Evolutionary conservation across 23 red algal species (phyloP).

Genomic region (Agarophyton chilense): DNA sequence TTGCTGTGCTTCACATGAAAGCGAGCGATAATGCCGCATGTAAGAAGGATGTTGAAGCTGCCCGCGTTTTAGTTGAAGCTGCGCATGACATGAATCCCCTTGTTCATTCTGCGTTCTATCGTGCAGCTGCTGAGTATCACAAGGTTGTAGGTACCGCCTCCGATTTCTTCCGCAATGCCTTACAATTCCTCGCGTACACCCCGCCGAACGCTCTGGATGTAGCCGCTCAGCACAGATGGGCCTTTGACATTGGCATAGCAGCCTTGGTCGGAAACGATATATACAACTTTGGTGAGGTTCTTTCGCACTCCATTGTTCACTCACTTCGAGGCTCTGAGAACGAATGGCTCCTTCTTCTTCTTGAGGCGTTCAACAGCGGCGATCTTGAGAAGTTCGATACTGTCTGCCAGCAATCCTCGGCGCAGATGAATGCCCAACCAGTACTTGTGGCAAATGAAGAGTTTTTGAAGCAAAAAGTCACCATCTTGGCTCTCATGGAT

Average conservation of each 20-base stretch:
- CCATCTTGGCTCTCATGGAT: slow-evolving; percentile 81
- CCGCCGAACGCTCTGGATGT: slow-evolving; percentile 44
- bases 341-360: slow-evolving; percentile 77
- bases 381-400: slow-evolving; percentile 72
- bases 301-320: slow-evolving; percentile 81
- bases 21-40: slow-evolving; percentile 65
- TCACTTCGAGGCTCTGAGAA: slow-evolving; percentile 70
- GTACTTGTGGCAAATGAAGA: slow-evolving; percentile 81
- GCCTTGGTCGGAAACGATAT: slow-evolving; percentile 93
- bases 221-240: slow-evolving; percentile 77
- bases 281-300: slow-evolving; percentile 99
- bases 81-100: slow-evolving; percentile 56
- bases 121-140: slow-evolving; percentile 88
- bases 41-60: slow-evolving; percentile 47
- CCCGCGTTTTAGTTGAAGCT: slow-evolving; percentile 60
- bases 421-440: slow-evolving; percentile 72
- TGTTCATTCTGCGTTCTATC: slow-evolving; percentile 92
- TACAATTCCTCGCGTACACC: slow-evolving; percentile 92
- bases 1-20: slow-evolving; percentile 70
- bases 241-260: slow-evolving; percentile 94
- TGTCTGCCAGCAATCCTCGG: slow-evolving; percentile 49
- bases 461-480: slow-evolving; percentile 90
- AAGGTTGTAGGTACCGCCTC: slow-evolving; percentile 89
- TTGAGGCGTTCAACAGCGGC: slow-evolving; percentile 79
- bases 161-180: slow-evolving; percentile 92